A percentile compares a stretch with the other conserved stretches of the same genome.
Evolutionary conservation across 1,284 basidiomycete species (phyloP).

Genomic region (Rhodotorula mucilaginosa): DNA sequence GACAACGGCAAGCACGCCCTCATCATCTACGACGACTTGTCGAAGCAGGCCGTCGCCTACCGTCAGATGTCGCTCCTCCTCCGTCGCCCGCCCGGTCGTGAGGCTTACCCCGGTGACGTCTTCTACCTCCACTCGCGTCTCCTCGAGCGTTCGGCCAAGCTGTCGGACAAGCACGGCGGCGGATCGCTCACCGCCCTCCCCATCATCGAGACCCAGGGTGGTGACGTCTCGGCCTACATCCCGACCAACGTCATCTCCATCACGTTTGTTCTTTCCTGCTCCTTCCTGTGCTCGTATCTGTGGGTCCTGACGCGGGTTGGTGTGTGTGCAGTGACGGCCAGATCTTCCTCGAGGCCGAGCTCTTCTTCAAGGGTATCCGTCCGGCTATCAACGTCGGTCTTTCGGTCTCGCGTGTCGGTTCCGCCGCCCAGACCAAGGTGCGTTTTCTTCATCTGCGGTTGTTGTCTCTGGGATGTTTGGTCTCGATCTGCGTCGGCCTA

Average conservation of each 20-base stretch:
- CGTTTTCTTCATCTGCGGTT: conserved; percentile 44
- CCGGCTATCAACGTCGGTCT: conserved; percentile 98
- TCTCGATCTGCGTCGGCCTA: too few relatives aligned
- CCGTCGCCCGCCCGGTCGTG: conserved; percentile 99
- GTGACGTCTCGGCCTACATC: conserved; percentile 99
- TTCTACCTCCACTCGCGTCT: conserved; percentile 97
- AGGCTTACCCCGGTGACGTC: conserved; percentile 96
- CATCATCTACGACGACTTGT: conserved; percentile 99
- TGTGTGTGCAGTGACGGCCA: conserved; percentile 65
- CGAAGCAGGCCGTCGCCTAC: conserved; percentile 99
- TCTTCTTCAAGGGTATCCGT: conserved; percentile 47
- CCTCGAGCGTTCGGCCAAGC: conserved; percentile 99
- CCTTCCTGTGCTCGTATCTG: not conserved
- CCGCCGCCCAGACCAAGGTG: conserved; percentile 90
- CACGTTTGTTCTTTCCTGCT: conserved; percentile 53
- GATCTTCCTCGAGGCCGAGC: conserved; percentile 98
- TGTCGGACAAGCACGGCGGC: conserved; percentile 96
- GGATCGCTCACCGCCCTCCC: conserved; percentile 97
- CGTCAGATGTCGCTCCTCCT: conserved; percentile 99
- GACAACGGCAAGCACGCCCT: conserved; percentile 93
- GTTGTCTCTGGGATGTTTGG: not conserved
- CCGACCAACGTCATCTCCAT: conserved; percentile 84
- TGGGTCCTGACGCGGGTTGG: not conserved
- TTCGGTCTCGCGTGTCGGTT: conserved; percentile 99
- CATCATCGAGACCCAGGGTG: conserved; percentile 99